phyloP scores from a whole-genome alignment of 192 early-diverging fungal species.

The Phycomyces nitens region DNA sequence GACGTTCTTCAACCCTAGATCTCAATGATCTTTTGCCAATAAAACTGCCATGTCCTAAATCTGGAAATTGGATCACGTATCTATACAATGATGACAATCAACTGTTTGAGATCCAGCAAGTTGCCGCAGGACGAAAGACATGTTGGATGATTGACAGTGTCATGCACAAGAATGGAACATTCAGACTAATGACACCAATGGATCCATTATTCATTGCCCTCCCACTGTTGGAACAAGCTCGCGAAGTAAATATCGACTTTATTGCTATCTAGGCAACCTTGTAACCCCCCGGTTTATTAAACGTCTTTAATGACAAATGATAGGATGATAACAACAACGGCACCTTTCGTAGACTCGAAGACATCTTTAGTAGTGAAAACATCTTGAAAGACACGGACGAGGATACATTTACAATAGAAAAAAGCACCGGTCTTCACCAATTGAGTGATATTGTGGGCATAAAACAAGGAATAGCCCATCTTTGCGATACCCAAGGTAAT shows the following conservation, averaged over 20 bases:
- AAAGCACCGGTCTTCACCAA: constrained; percentile 5
- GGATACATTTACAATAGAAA: neutral
- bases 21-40: constrained; percentile 5
- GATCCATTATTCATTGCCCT: constrained; percentile 18
- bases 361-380: constrained; percentile 14
- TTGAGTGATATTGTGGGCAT: constrained; percentile 3
- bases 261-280: too few relatives aligned
- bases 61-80: constrained; percentile 8
- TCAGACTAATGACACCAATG: constrained; percentile 8
- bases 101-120: constrained; percentile 16
- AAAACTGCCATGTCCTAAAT: constrained; percentile 12
- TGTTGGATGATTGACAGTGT: constrained; percentile 7
- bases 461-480: constrained; percentile 3
- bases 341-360: constrained; percentile 9
- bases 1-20: neutral
- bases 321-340: neutral
- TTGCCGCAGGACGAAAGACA: constrained; percentile 11
- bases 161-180: constrained; percentile 8
- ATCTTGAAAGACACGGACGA: neutral
- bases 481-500: constrained; percentile 14
- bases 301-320: neutral
- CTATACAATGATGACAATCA: neutral
- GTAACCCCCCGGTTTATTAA: neutral
- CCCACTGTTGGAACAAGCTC: constrained; percentile 1
- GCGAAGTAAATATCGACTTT: neutral